Base-by-base conservation (phyloP, 1,284 basidiomycete genomes). In the Ustilago cynodontis region DNA sequence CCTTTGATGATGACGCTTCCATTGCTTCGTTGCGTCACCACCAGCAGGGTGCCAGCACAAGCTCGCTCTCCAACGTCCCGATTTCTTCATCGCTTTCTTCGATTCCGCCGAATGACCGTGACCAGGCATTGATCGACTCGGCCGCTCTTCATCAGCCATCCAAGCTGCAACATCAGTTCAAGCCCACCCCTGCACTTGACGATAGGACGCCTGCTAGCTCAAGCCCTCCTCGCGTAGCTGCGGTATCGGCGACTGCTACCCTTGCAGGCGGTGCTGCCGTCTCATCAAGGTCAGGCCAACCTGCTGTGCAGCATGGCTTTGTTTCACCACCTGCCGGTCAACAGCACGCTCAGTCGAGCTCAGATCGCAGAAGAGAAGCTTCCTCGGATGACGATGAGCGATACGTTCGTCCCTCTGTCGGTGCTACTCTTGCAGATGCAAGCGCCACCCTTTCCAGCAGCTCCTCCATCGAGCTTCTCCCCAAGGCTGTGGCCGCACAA, bases 361-460 rank as follows among this genome's bases (percentile, higher is more conserved):
- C 54, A 1, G 63, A 64, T 47, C 68, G 64, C 61, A 67, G 70
- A 29, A 56, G 56, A 35, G 65, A 71, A 11, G 64, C 54, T 33
- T 77, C 75, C 11, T 77, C 75, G 8, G 75, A 77, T 35, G 70
- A 77, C 35, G 74, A 72, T 13, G 70, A 67, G 16, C 53, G 70
- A 54, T 67, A 67, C 20, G 56, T 55, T 3, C 59, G 71, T 6
- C 60, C 67, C 16, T 64, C 65, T n/a, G 76, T 77, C 6, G 67
- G 64, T 14, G 58, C 57, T 1, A 79, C 74, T 16, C 77, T 81
- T 20, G 68, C 65, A 22, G 70, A 69, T 20, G 79, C 79, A 28
- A 74, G 67, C 20, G 73, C 70, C 3, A 71, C 79, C 6, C 72
- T 81, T 3, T 73, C 77, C 22, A 72, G 73, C 56, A 74, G 74